phyloP scores from a whole-genome alignment of 495 filamentous ascomycete genomes.

The Platismatia glauca region DNA sequence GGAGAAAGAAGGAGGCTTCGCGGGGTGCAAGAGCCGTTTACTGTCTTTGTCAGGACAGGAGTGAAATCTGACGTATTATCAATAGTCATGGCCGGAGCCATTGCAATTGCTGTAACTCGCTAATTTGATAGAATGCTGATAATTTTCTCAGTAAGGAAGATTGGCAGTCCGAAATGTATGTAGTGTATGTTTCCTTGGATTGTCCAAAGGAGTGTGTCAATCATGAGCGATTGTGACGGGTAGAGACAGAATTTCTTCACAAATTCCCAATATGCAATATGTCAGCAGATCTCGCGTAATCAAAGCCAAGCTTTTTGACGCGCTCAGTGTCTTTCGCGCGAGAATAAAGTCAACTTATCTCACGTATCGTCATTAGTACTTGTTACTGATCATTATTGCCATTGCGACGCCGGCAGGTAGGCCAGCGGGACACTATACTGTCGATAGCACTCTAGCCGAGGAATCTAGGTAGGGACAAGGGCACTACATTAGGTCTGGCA shows the following conservation, averaged over 20 bases:
- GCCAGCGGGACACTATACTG: no score
- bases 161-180: neutral
- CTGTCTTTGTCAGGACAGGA: neutral
- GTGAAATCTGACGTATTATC: slow-evolving; percentile 12
- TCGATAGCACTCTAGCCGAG: no score
- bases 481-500: no score
- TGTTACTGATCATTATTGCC: no score
- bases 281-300: no score
- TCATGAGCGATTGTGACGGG: neutral
- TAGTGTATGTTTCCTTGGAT: neutral
- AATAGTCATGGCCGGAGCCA: slow-evolving; percentile 16
- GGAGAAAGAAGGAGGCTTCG: slow-evolving; percentile 64
- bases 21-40: neutral
- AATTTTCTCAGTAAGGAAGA: neutral
- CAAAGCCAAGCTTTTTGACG: no score
- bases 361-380: no score
- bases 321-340: no score
- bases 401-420: no score
- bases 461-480: no score
- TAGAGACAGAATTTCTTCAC: neutral
- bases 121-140: neutral
- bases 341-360: no score
- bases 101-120: neutral
- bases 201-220: neutral
- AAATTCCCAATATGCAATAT: no score